Evolutionary conservation across 2,329 filamentous ascomycete species (phyloP).

Genomic region (Parascedosporium putredinis): DNA sequence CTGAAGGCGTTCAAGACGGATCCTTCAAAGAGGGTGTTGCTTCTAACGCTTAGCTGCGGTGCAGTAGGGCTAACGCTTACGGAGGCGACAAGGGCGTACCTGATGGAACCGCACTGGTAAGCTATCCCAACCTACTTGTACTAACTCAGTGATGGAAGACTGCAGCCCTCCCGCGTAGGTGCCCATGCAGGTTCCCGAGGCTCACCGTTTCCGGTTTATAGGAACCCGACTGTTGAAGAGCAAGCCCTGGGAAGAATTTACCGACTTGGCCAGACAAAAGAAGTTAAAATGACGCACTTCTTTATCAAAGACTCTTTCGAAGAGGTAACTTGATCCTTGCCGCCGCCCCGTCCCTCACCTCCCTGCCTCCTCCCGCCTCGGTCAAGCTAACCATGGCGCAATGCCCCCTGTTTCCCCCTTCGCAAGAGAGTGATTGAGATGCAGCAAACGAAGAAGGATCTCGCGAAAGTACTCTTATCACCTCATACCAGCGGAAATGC

Average conservation of each 20-base stretch:
- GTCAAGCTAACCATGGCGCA: slow-evolving; percentile 6
- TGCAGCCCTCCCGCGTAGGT: too few species aligned
- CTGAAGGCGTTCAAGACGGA: slow-evolving; percentile 30
- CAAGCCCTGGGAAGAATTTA: slow-evolving; percentile 30
- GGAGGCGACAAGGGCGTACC: slow-evolving; percentile 32
- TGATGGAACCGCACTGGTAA: slow-evolving; percentile 40
- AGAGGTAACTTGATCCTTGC: slow-evolving; percentile 15
- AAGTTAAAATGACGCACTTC: slow-evolving; percentile 27
- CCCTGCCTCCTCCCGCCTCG: background rate
- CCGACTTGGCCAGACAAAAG: slow-evolving; percentile 22
- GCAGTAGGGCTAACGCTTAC: slow-evolving; percentile 37
- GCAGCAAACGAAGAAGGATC: slow-evolving; percentile 9
- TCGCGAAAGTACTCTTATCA: slow-evolving; percentile 5
- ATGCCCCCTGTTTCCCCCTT: too few species aligned
- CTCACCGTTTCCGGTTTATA: slow-evolving; percentile 4
- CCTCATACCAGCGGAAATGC: slow-evolving; percentile 5
- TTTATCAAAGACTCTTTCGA: slow-evolving; percentile 28
- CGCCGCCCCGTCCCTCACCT: background rate
- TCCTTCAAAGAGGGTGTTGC: slow-evolving; percentile 16
- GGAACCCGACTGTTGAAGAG: slow-evolving; percentile 33
- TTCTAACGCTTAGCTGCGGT: background rate
- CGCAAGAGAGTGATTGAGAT: too few species aligned
- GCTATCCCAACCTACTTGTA: too few species aligned
- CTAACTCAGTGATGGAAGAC: too few species aligned
- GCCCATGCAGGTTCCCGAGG: too few species aligned